A percentile compares a stretch with the other conserved stretches of the same genome.
These are phyloP conservation scores for Apiospora saccharicola DNA, from an alignment of 2,329 filamentous ascomycete genomes.

Conservation along the genomic window DNA sequence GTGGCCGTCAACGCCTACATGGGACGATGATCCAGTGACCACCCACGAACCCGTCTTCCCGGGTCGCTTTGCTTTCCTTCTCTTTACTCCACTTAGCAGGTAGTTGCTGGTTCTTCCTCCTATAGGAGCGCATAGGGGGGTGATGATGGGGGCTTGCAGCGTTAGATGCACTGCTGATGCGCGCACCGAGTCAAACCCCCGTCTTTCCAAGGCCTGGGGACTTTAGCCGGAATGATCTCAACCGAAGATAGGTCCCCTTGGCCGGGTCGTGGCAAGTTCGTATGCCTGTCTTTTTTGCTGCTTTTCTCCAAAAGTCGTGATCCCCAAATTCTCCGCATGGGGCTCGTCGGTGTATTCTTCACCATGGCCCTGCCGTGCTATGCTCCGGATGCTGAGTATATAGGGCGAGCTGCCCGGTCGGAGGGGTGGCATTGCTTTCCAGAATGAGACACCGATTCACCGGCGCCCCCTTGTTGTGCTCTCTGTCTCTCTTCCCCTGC, in stretches of 20 bases:
- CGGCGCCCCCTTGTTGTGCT: neutral
- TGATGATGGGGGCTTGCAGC: neutral
- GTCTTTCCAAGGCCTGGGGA: slow-evolving; percentile 5
- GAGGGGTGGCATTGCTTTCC: neutral
- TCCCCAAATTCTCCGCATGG: slow-evolving; percentile 21
- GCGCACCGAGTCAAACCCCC: neutral
- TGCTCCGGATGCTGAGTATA: too few relatives aligned
- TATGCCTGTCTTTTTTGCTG: neutral
- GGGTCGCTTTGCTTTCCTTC: neutral
- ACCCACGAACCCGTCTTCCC: slow-evolving; percentile 8
- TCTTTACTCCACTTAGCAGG: neutral
- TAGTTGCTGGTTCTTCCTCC: neutral
- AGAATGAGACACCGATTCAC: slow-evolving; percentile 17
- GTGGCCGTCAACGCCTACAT: neutral
- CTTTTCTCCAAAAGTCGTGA: slow-evolving; percentile 6
- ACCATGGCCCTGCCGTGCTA: too few relatives aligned
- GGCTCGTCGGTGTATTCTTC: neutral
- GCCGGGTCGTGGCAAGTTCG: neutral
- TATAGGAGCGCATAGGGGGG: neutral
- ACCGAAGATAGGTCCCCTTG: neutral
- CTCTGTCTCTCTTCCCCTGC: neutral
- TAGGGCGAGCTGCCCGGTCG: neutral
- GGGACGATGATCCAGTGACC: neutral
- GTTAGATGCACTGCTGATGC: neutral
- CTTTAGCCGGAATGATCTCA: slow-evolving; percentile 16